Evolutionary conservation across 2,329 filamentous ascomycete species (phyloP).

Genomic region (Paraconiothyrium sp.): DNA sequence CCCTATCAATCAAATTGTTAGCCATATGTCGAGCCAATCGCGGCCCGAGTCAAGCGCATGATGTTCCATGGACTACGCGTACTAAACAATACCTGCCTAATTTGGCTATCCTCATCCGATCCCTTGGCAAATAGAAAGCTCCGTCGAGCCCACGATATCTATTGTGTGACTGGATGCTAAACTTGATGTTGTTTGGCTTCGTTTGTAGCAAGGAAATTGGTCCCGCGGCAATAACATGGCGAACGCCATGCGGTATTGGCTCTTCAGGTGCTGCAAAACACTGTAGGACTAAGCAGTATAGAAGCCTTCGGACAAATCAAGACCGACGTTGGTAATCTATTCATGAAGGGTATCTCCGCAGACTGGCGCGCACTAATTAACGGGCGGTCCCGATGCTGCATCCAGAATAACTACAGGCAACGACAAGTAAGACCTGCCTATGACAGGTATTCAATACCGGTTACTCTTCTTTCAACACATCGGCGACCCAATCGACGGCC

Average conservation of each 20-base stretch:
- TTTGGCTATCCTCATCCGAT: constrained; percentile 3
- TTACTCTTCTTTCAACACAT: constrained; percentile 43
- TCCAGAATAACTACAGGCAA: not conserved
- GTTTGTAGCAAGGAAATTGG: not conserved
- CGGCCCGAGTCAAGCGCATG: not conserved
- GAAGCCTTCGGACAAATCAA: not conserved
- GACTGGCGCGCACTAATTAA: not conserved
- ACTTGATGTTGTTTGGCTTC: not conserved
- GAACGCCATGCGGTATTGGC: not conserved
- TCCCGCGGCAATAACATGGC: not conserved
- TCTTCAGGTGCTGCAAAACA: not conserved
- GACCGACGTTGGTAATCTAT: not conserved
- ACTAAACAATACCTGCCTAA: not conserved
- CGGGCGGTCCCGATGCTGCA: not conserved
- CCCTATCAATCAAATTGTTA: not conserved
- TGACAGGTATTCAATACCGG: not conserved
- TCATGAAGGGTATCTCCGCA: constrained; percentile 11
- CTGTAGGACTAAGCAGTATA: not conserved
- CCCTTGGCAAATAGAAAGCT: not conserved
- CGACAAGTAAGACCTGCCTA: not conserved
- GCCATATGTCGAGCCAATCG: not conserved
- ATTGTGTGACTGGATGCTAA: not conserved
- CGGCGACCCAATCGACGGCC: constrained; percentile 57
- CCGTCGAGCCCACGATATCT: not conserved
- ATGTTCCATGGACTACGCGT: not conserved